Conservation (phyloP, 768 basidiomycete species). For the Paxillus involutus region DNA sequence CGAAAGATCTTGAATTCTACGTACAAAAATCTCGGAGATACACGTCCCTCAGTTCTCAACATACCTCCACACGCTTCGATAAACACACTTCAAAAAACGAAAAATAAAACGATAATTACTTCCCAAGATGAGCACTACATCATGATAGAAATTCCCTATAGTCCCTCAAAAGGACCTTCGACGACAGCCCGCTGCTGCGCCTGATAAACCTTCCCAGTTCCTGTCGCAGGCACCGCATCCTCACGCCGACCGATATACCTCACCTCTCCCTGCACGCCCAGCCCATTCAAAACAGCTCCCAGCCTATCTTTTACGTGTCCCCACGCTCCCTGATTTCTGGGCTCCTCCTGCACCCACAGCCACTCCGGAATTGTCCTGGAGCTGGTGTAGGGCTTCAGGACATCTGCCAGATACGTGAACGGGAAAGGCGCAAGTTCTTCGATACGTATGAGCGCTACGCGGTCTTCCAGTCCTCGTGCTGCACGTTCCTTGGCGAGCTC, state of each 20-base stretch:
- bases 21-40: no score
- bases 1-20: no score
- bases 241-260: conserved; percentile 66
- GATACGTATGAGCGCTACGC: conserved; percentile 70
- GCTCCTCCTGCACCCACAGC: conserved; percentile 85
- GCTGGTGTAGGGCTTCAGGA: conserved; percentile 45
- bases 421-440: conserved; percentile 93
- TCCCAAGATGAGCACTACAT: not conserved
- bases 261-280: conserved; percentile 37
- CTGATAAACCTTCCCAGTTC: conserved; percentile 67
- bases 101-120: no score
- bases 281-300: conserved; percentile 44
- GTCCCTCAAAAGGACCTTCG: conserved; percentile 52
- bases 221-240: conserved; percentile 76
- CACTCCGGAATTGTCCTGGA: conserved; percentile 38
- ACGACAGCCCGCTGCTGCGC: conserved; percentile 64
- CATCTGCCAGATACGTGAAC: conserved; percentile 49
- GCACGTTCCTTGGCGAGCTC: conserved; percentile 75
- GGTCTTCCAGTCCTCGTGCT: conserved; percentile 41
- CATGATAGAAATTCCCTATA: conserved; percentile 22
- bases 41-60: no score
- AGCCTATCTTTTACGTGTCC: conserved; percentile 63
- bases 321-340: conserved; percentile 85
- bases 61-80: no score
- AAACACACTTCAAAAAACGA: no score